Percentiles rank a stretch among this genome's conserved stretches.
phyloP scores from a whole-genome alignment of 371 early-diverging fungal genomes.

The Batrachochytrium dendrobatidis region DNA sequence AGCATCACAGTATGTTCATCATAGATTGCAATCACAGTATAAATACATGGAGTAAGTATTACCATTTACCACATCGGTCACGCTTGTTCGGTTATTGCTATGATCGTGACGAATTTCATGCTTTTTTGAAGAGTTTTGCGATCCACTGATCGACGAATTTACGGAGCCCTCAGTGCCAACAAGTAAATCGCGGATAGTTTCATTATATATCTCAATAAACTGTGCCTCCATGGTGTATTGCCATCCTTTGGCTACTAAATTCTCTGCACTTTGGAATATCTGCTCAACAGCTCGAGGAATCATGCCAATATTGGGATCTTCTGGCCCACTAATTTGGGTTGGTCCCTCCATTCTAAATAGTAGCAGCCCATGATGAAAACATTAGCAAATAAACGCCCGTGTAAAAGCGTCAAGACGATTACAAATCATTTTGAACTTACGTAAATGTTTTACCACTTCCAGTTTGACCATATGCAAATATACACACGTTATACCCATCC shows the following conservation, averaged over 20 bases:
- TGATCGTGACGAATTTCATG: conserved; percentile 75
- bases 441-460: conserved; percentile 91
- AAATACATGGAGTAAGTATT: conserved; percentile 12
- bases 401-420: conserved; percentile 30
- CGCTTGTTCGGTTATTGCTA: conserved; percentile 62
- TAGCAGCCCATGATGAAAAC: not conserved
- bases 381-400: conserved; percentile 14
- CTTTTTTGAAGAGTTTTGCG: conserved; percentile 45
- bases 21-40: not conserved
- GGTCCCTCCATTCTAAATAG: conserved; percentile 55
- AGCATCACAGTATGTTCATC: not conserved
- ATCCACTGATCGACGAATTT: too few species aligned
- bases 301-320: conserved; percentile 56
- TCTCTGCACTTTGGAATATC: conserved; percentile 71
- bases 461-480: conserved; percentile 99
- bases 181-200: conserved; percentile 82
- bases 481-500: conserved; percentile 97
- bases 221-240: conserved; percentile 75
- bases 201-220: conserved; percentile 96
- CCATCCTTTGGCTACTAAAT: conserved; percentile 78
- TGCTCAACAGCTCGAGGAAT: conserved; percentile 84
- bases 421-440: conserved; percentile 20
- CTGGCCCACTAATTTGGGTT: conserved; percentile 18
- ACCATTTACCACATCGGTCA: conserved; percentile 68
- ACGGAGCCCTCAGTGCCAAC: conserved; percentile 19